Evolutionary conservation across 805 yeast species (phyloP).

Genomic region (Nadsonia fulvescens): DNA sequence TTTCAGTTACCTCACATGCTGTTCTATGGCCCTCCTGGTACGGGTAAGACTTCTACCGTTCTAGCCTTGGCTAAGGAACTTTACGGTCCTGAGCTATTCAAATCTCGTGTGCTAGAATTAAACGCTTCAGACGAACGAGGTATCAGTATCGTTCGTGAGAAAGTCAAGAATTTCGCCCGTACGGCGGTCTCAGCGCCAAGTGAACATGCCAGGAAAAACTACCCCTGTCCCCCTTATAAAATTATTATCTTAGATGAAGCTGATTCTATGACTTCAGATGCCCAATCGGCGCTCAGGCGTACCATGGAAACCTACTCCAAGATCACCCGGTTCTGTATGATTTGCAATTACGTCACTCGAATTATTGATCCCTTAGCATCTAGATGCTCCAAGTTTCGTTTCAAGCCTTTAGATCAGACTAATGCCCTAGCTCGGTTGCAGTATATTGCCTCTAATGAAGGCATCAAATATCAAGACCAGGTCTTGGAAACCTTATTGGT

Average conservation of each 20-base stretch:
- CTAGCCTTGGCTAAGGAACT: conserved; percentile 75
- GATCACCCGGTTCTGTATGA: conserved; percentile 81
- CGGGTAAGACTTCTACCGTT: conserved; percentile 82
- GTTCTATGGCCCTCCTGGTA: conserved; percentile 95
- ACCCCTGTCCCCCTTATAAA: conserved; percentile 95
- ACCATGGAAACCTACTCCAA: conserved; percentile 71
- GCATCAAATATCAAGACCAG: conserved; percentile 23
- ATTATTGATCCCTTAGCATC: conserved; percentile 94
- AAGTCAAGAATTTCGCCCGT: conserved; percentile 87
- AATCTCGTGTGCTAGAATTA: conserved; percentile 79
- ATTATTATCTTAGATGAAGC: conserved; percentile 87
- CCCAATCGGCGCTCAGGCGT: conserved; percentile 88
- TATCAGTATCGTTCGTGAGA: conserved; percentile 93
- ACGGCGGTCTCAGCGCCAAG: conserved; percentile 68
- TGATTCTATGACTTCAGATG: conserved; percentile 75
- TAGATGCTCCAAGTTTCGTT: conserved; percentile 88
- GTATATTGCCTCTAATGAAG: conserved; percentile 38
- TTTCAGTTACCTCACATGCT: conserved; percentile 49
- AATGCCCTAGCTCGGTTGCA: conserved; percentile 55
- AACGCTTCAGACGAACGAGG: conserved; percentile 97
- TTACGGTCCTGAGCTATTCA: conserved; percentile 73
- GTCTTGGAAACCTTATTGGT: conserved; percentile 47
- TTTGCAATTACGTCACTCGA: conserved; percentile 91
- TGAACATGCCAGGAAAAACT: conserved; percentile 43
- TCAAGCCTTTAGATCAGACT: conserved; percentile 52